These are phyloP conservation scores for Trifolium fragiferum DNA, from an alignment of 306 rosid genomes.

Conservation along the genomic window DNA sequence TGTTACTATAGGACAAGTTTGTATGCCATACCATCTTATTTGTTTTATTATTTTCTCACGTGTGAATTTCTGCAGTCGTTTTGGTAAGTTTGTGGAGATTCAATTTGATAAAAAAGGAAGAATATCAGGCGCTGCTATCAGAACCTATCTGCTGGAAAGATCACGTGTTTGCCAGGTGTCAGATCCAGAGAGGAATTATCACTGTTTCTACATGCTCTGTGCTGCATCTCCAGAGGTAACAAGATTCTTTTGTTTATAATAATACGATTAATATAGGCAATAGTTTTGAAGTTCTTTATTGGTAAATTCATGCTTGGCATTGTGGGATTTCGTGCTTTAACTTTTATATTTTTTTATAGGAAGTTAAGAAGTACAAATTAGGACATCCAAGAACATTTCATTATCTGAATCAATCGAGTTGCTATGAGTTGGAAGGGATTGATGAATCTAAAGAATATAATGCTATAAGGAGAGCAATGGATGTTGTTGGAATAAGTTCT, in stretches of 20 bases:
- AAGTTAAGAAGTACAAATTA: slow-evolving; percentile 75
- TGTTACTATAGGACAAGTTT: slow-evolving; percentile 27
- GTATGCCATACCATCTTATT: slow-evolving; percentile 38
- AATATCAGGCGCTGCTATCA: slow-evolving; percentile 98
- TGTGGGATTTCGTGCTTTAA: neutral
- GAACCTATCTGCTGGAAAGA: slow-evolving; percentile 73
- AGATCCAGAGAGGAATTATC: slow-evolving; percentile 97
- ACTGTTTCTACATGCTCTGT: slow-evolving; percentile 99
- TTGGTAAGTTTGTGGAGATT: slow-evolving; percentile 98
- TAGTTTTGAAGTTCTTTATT: slow-evolving; percentile 8
- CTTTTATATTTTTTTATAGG: slow-evolving; percentile 53
- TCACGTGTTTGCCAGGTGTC: slow-evolving; percentile 99
- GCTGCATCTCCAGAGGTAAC: slow-evolving; percentile 93
- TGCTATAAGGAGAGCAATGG: slow-evolving; percentile 93
- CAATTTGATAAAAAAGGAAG: slow-evolving; percentile 91
- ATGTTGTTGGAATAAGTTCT: slow-evolving; percentile 85
- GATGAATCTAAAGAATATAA: slow-evolving; percentile 82
- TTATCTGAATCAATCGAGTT: slow-evolving; percentile 87
- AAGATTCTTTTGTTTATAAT: slow-evolving; percentile 10
- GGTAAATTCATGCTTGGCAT: slow-evolving; percentile 10
- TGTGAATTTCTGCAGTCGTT: slow-evolving; percentile 73
- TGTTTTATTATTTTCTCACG: slow-evolving; percentile 21
- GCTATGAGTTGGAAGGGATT: slow-evolving; percentile 80
- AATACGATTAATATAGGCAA: too few species aligned
- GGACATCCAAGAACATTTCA: slow-evolving; percentile 85